Evolutionary conservation across 495 filamentous ascomycete genomes (phyloP), one percentile per base, ranked within the genome.

Genomic region (Aspergillus diversus): DNA sequence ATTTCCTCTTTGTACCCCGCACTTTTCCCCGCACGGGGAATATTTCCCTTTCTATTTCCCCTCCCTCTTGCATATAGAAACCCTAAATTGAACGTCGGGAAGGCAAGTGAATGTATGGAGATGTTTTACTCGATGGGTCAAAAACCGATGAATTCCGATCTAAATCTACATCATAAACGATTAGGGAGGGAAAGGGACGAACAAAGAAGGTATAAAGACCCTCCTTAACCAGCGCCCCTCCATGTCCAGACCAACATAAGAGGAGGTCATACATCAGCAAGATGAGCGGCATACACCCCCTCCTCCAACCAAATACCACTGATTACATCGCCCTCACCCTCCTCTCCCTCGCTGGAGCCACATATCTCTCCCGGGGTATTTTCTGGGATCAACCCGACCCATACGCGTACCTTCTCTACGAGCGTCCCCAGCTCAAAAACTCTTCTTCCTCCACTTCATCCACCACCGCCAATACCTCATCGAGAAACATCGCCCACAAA

Each of bases 381-480:
- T 65, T 78, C 43, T 78, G 75, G 75, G 75, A 76, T 51, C 58
- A 68, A 43, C 70, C 72, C 17, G 73, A 76, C 32, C 75, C 75
- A 31, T 72, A 72, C 33, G 43, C 62, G 11, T 58, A 75, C 42
- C 65, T 74, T 15, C 55, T 51, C 31, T 78, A 67, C 46, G 72
- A 78, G 37, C 66, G 71, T 17, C 75, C 73, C 3, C 75, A 78
- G 59, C 55, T 75, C n/a, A 75, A 75, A 47, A 63, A 69, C 60
- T 72, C 69, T 27, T 54, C 5, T 35, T 53, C 43, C 33, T 61
- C 16, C 56, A 56, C 27, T 15, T 43, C 39, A 3, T 43, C 39
- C 39, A 7, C 52, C 17, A 60, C 64, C 2, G 54, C 63, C 27
- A 16, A 42, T 1, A 52, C 58, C 33, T 47, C 69, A 69, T 34